phyloP scores from a whole-genome alignment of 257 asterid species.

The Solanum etuberosum region DNA sequence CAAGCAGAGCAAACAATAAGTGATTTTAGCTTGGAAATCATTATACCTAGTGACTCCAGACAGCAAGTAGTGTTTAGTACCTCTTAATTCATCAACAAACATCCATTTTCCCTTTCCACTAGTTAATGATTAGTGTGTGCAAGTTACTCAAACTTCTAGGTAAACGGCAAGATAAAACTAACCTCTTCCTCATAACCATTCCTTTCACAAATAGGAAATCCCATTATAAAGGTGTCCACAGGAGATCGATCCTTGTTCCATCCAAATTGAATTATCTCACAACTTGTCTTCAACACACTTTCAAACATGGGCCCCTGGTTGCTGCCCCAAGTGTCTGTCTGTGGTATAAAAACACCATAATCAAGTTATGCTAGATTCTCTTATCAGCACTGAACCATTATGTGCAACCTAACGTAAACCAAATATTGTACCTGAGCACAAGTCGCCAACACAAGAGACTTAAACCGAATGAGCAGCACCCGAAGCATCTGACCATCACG shows the following conservation, averaged over 20 bases:
- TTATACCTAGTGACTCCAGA: not conserved
- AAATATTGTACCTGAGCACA: constrained; percentile 67
- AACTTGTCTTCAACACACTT: constrained; percentile 78
- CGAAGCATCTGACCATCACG: constrained; percentile 95
- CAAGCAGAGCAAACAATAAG: not conserved
- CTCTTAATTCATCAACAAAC: not conserved
- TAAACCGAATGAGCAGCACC: constrained; percentile 76
- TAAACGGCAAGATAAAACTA: not conserved
- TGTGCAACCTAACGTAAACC: constrained; percentile 1
- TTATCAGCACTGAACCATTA: constrained; percentile 5
- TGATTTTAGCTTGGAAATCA: not conserved
- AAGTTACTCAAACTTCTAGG: not conserved
- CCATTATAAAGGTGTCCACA: constrained; percentile 88
- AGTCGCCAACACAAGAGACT: constrained; percentile 76
- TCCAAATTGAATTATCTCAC: constrained; percentile 85
- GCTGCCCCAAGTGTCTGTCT: constrained; percentile 77
- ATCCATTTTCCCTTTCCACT: not conserved
- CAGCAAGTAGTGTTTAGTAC: not conserved
- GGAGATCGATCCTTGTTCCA: constrained; percentile 91
- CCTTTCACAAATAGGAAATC: constrained; percentile 84
- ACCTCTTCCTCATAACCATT: constrained; percentile 88
- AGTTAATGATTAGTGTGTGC: not conserved
- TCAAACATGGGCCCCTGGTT: constrained; percentile 82
- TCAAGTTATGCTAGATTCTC: constrained; percentile 7
- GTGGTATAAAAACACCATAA: constrained; percentile 8